A percentile compares a stretch with the other conserved stretches of the same genome.
Conservation (phyloP, 805 yeast genomes). For the Starmerella khaoyaiensis region DNA sequence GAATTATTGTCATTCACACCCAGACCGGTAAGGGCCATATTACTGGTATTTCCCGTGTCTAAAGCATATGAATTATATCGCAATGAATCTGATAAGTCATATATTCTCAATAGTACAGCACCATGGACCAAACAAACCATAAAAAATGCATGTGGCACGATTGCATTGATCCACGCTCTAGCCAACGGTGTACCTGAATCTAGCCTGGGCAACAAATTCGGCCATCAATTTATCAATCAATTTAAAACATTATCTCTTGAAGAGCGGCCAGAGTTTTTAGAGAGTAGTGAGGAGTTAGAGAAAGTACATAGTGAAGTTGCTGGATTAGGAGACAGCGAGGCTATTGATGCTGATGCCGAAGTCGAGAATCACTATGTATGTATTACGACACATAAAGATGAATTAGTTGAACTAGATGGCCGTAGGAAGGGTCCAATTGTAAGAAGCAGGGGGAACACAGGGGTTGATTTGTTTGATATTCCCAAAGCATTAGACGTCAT, state of each 20-base stretch:
- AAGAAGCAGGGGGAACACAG: slow-evolving; percentile 24
- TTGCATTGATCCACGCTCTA: slow-evolving; percentile 64
- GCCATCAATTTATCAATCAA: slow-evolving; percentile 23
- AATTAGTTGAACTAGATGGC: slow-evolving; percentile 79
- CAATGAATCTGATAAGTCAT: slow-evolving; percentile 29
- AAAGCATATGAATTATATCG: slow-evolving; percentile 43
- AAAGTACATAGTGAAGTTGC: slow-evolving; percentile 31
- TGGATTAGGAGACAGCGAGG: slow-evolving; percentile 28
- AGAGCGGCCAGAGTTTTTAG: slow-evolving; percentile 36
- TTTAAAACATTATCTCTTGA: slow-evolving; percentile 22
- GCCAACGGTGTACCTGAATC: slow-evolving; percentile 28
- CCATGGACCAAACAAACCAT: slow-evolving; percentile 81
- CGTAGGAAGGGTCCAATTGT: slow-evolving; percentile 64
- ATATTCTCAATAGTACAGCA: slow-evolving; percentile 26
- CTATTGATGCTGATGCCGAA: slow-evolving; percentile 33
- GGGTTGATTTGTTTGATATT: slow-evolving; percentile 29
- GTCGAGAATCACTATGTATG: slow-evolving; percentile 67
- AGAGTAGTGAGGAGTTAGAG: slow-evolving; percentile 32
- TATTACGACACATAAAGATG: slow-evolving; percentile 40
- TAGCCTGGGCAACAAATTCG: slow-evolving; percentile 22
- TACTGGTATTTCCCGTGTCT: slow-evolving; percentile 75
- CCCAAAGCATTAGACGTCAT: slow-evolving; percentile 41
- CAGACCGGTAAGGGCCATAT: slow-evolving; percentile 60
- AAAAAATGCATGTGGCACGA: slow-evolving; percentile 83
- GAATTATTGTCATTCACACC: slow-evolving; percentile 73